Percentiles rank a stretch among this genome's conserved stretches.
phyloP scores from a whole-genome alignment of 192 early-diverging fungal genomes.

The Kickxella alabastrina region DNA sequence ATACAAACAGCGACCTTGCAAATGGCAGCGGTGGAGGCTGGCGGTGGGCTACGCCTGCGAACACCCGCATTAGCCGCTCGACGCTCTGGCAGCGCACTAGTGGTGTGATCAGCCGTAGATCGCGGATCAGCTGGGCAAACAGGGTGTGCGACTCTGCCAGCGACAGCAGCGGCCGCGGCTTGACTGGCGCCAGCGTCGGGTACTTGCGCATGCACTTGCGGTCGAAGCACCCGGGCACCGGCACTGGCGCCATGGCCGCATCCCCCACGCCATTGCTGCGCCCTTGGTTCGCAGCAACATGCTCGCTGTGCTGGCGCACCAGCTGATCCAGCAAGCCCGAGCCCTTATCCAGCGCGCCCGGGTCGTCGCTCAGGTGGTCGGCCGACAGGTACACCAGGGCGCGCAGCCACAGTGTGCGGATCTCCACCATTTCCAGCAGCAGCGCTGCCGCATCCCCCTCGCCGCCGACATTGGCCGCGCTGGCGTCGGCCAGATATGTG shows the following conservation, averaged over 20 bases:
- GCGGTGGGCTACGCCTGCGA: constrained; percentile 6
- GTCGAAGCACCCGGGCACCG: constrained; percentile 37
- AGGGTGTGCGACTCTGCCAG: constrained; percentile 2
- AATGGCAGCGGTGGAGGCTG: constrained; percentile 17
- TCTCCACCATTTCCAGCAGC: constrained; percentile 11
- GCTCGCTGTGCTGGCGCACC: neutral
- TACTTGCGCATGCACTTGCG: constrained; percentile 42
- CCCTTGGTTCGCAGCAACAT: neutral
- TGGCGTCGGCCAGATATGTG: neutral
- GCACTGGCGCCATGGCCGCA: neutral
- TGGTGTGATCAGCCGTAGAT: constrained; percentile 8
- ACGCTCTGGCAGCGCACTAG: constrained; percentile 11
- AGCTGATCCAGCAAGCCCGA: constrained; percentile 5
- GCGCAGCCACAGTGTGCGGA: constrained; percentile 26
- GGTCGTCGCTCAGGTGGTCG: constrained; percentile 13
- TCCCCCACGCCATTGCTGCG: no score
- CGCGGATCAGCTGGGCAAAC: constrained; percentile 9
- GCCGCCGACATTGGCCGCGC: neutral
- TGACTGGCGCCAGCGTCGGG: constrained; percentile 30
- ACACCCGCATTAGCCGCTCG: constrained; percentile 27
- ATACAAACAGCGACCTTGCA: constrained; percentile 35
- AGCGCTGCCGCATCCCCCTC: constrained; percentile 3
- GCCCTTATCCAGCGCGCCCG: constrained; percentile 6
- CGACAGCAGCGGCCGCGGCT: constrained; percentile 23
- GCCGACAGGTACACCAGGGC: constrained; percentile 9